A percentile compares a stretch with the other conserved stretches of the same genome.
Evolutionary conservation across 2,329 filamentous ascomycete species (phyloP).

Genomic region (Botrytis galanthina): DNA sequence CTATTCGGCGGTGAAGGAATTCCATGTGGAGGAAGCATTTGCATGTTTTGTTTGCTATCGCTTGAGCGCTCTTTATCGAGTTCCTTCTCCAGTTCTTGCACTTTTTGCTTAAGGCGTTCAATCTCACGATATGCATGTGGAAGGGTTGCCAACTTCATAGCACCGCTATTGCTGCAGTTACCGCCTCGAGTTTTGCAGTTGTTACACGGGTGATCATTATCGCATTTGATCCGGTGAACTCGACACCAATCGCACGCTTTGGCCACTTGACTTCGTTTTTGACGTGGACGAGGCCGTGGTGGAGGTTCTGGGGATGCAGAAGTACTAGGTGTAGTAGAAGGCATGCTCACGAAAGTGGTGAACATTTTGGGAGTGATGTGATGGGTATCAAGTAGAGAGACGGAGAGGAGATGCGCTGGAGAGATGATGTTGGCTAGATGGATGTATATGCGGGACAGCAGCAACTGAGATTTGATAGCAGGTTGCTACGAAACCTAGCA

Average conservation of each 20-base stretch:
- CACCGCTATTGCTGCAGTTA: conserved; percentile 40
- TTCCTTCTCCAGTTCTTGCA: conserved; percentile 39
- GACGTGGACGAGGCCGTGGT: conserved; percentile 18
- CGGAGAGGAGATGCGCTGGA: not conserved
- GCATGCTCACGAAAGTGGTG: conserved; percentile 21
- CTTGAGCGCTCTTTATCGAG: conserved; percentile 19
- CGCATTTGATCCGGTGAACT: conserved; percentile 45
- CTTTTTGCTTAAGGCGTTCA: conserved; percentile 39
- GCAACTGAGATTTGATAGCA: not conserved
- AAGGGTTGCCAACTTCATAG: conserved; percentile 38
- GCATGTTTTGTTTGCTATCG: conserved; percentile 12
- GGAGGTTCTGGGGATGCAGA: conserved; percentile 18
- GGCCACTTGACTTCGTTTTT: conserved; percentile 36
- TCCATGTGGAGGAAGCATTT: conserved; percentile 23
- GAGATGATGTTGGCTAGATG: not conserved
- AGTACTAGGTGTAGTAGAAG: conserved; percentile 12
- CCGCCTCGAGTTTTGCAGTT: conserved; percentile 42
- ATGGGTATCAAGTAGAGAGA: not conserved
- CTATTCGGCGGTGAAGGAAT: conserved; percentile 20
- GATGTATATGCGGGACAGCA: conserved; percentile 4
- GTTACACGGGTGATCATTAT: conserved; percentile 42
- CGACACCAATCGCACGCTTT: conserved; percentile 45
- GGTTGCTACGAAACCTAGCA: not conserved
- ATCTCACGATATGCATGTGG: conserved; percentile 40
- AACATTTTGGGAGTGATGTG: not conserved